A percentile compares a stretch with the other conserved stretches of the same genome.
phyloP scores from a whole-genome alignment of 1,139 yeast species.

The Magnusiomyces ingens region DNA sequence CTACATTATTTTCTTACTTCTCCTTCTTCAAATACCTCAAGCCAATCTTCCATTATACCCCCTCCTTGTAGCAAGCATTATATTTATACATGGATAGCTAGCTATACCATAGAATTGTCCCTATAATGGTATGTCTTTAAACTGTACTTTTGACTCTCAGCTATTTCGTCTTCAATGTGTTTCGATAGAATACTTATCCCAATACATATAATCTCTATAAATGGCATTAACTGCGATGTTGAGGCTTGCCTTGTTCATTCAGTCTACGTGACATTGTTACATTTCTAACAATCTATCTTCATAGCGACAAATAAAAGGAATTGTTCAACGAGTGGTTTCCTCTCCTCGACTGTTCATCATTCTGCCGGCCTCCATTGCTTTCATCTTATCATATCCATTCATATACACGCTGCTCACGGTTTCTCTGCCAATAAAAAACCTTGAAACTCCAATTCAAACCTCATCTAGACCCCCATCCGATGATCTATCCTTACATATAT shows the following conservation, averaged over 20 bases:
- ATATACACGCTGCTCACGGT: conserved; percentile 32
- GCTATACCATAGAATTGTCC: background rate
- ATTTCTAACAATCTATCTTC: background rate
- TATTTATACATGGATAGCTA: background rate
- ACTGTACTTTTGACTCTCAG: too few relatives aligned
- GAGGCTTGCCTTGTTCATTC: background rate
- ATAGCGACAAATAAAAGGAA: conserved; percentile 16
- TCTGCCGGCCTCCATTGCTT: conserved; percentile 45
- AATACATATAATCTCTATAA: too few relatives aligned
- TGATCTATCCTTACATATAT: conserved; percentile 1
- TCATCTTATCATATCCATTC: conserved; percentile 49
- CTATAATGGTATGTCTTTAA: conserved; percentile 1
- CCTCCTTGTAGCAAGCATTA: background rate
- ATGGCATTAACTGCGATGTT: background rate
- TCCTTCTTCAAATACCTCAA: too few relatives aligned
- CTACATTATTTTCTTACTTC: too few relatives aligned
- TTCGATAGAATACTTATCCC: too few relatives aligned
- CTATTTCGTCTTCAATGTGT: too few relatives aligned
- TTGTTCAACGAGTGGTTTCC: conserved; percentile 11
- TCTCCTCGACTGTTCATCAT: conserved; percentile 42
- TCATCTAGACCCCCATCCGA: conserved; percentile 8
- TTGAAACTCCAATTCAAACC: conserved; percentile 6
- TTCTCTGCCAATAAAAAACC: conserved; percentile 12
- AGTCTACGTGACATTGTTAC: background rate
- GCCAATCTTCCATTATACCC: too few relatives aligned